phyloP scores from a whole-genome alignment of 345 rosid genomes.

The Ricinus communis region DNA sequence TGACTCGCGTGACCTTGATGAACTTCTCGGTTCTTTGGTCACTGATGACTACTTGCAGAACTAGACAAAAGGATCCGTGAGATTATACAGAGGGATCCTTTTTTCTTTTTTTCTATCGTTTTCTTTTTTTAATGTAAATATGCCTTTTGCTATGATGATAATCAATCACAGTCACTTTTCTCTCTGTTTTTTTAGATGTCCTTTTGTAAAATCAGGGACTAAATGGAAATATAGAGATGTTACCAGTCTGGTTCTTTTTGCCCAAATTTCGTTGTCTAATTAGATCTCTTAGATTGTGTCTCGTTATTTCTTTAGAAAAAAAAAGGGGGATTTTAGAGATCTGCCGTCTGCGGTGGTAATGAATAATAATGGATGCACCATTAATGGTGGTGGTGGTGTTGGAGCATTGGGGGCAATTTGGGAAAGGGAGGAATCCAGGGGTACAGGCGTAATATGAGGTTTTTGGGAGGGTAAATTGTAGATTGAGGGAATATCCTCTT shows the following conservation, averaged over 20 bases:
- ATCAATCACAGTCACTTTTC: not conserved
- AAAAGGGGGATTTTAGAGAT: not conserved
- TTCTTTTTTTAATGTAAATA: not conserved
- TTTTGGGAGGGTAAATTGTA: not conserved
- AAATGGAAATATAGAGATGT: constrained; percentile 1
- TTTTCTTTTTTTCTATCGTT: not conserved
- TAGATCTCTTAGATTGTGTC: not conserved
- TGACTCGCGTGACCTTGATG: constrained; percentile 53
- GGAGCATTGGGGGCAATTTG: not conserved
- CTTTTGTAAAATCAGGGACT: constrained; percentile 14
- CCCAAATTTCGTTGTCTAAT: not conserved
- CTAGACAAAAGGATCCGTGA: not conserved
- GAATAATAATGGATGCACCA: no score
- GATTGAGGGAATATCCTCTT: not conserved
- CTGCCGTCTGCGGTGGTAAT: not conserved
- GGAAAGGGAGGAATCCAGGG: not conserved
- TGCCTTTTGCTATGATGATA: not conserved
- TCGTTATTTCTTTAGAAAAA: not conserved
- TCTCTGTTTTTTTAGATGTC: not conserved
- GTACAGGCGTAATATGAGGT: not conserved
- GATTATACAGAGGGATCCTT: constrained; percentile 1
- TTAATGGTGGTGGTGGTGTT: no score
- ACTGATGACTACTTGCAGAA: constrained; percentile 2
- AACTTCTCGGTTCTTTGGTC: constrained; percentile 22
- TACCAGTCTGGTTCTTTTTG: not conserved